Conservation (phyloP, 2,329 filamentous ascomycete species). For the Pseudogymnoascus sp. region DNA sequence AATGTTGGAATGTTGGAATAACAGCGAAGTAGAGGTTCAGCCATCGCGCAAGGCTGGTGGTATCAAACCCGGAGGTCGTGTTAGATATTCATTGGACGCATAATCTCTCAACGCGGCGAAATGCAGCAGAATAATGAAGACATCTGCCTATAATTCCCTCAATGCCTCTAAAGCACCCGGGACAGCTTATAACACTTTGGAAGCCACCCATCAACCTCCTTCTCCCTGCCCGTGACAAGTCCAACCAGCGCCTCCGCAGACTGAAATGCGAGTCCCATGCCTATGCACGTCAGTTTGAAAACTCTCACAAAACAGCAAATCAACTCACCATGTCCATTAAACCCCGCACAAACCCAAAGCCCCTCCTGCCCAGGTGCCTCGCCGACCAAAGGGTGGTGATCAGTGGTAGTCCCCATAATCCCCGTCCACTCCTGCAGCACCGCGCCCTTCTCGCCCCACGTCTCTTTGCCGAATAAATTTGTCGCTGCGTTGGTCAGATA, state of each 20-base stretch:
- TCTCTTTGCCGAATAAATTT: conserved; percentile 26
- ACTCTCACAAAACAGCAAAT: background rate
- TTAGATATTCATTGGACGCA: background rate
- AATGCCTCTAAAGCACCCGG: background rate
- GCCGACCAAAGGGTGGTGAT: conserved; percentile 46
- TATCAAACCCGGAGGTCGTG: background rate
- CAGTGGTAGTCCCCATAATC: conserved; percentile 48
- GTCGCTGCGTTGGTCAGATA: conserved; percentile 33
- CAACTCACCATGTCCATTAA: conserved; percentile 22
- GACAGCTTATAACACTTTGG: conserved; percentile 15
- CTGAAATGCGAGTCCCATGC: conserved; percentile 21
- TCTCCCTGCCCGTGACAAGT: conserved; percentile 15
- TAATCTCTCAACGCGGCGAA: background rate
- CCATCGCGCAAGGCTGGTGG: too few relatives aligned
- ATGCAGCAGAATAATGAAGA: too few relatives aligned
- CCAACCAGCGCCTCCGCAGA: conserved; percentile 19
- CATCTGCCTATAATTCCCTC: too few relatives aligned
- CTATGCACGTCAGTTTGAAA: background rate
- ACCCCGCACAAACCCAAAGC: conserved; percentile 22
- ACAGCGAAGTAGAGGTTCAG: background rate
- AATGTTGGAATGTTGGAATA: background rate
- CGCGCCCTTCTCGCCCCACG: conserved; percentile 42
- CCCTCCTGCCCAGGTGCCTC: conserved; percentile 34
- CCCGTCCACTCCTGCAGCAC: conserved; percentile 44
- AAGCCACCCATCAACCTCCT: conserved; percentile 19